These are phyloP conservation scores for Nicotiana obtusifolia DNA, from an alignment of 257 asterid genomes.

Conservation along the genomic window DNA sequence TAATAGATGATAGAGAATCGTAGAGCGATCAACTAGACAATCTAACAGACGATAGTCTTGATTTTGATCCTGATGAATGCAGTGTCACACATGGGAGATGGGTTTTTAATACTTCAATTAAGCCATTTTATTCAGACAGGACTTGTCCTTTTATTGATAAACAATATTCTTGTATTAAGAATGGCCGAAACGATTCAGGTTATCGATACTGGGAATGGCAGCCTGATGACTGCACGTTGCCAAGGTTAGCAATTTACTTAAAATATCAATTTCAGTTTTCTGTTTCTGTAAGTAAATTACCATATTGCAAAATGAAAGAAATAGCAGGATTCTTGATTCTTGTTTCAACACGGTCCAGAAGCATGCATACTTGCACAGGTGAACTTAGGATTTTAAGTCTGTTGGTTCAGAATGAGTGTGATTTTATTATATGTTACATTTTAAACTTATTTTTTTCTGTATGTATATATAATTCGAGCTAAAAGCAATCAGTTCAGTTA, in stretches of 20 bases:
- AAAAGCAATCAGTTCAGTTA: too few species aligned
- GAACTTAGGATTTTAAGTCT: too few species aligned
- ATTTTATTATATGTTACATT: too few species aligned
- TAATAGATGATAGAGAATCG: constrained; percentile 29
- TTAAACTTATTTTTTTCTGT: too few species aligned
- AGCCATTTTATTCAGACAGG: constrained; percentile 67
- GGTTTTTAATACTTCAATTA: constrained; percentile 57
- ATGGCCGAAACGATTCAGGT: too few species aligned
- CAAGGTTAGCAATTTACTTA: too few species aligned
- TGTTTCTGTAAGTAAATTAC: neutral
- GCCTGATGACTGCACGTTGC: too few species aligned
- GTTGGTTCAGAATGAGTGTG: too few species aligned
- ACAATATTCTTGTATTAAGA: neutral
- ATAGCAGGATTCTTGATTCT: neutral
- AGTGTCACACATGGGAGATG: constrained; percentile 58
- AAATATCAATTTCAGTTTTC: neutral
- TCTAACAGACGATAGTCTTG: constrained; percentile 65
- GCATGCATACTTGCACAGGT: too few species aligned
- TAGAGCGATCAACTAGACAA: constrained; percentile 27
- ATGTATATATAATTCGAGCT: too few species aligned
- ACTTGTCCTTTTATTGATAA: constrained; percentile 72
- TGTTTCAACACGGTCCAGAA: neutral
- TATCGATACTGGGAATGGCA: too few species aligned
- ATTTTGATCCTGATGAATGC: constrained; percentile 78
- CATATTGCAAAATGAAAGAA: neutral